Conservation (phyloP, 1,139 yeast genomes). For the Taphrina sp. region DNA sequence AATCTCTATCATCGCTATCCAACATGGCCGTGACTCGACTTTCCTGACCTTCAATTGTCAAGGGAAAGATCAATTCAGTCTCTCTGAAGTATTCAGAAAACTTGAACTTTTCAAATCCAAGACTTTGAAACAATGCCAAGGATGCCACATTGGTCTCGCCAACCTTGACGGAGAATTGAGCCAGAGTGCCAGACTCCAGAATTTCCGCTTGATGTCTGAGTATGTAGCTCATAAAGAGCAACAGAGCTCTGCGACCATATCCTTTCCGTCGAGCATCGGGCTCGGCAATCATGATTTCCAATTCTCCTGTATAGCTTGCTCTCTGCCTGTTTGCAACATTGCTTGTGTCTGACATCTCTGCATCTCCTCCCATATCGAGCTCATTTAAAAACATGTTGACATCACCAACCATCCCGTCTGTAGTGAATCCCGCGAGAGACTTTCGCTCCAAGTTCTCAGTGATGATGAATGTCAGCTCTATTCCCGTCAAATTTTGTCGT, state of each 20-base stretch:
- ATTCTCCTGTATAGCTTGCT: conserved; percentile 22
- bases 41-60: too few species aligned
- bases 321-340: neutral
- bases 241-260: conserved; percentile 24
- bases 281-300: conserved; percentile 35
- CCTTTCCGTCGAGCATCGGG: conserved; percentile 25
- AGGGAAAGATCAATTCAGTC: conserved; percentile 67
- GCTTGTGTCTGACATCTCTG: neutral
- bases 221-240: conserved; percentile 29
- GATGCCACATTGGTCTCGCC: conserved; percentile 27
- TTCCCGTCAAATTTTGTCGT: too few species aligned
- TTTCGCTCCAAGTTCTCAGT: neutral
- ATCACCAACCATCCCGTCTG: conserved; percentile 31
- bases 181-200: conserved; percentile 1
- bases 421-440: neutral
- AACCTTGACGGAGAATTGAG: conserved; percentile 18
- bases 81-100: conserved; percentile 24
- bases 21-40: too few species aligned
- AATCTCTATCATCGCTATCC: too few species aligned
- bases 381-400: conserved; percentile 30
- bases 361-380: conserved; percentile 8
- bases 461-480: conserved; percentile 29
- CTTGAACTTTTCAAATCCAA: conserved; percentile 20
- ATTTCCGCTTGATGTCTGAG: neutral
- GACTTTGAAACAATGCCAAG: conserved; percentile 14